Evolutionary conservation across 805 yeast species (phyloP).

Genomic region (Blastobotrys attinorum): DNA sequence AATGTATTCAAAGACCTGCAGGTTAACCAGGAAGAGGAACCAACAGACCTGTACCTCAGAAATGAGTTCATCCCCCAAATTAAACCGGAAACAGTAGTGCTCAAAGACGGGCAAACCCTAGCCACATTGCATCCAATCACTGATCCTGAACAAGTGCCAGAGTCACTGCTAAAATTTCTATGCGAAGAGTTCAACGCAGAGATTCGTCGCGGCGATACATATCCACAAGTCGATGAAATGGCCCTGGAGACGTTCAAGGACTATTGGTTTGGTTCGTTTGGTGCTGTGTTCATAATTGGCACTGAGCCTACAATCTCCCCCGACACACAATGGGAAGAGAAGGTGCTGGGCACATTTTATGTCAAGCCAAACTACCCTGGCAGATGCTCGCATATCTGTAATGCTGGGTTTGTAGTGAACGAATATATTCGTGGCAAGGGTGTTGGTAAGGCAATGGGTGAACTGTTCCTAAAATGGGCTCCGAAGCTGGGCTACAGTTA

Average conservation of each 20-base stretch:
- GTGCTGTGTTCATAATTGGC: constrained; percentile 52
- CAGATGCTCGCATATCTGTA: constrained; percentile 78
- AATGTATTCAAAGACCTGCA: too few relatives aligned
- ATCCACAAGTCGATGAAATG: constrained; percentile 43
- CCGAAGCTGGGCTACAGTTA: constrained; percentile 72
- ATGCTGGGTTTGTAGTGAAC: constrained; percentile 77
- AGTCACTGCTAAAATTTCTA: constrained; percentile 38
- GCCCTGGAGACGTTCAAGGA: constrained; percentile 44
- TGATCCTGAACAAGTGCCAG: constrained; percentile 42
- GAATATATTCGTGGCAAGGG: constrained; percentile 53
- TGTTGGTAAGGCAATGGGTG: constrained; percentile 65
- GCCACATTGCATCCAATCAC: constrained; percentile 61
- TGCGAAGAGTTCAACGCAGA: constrained; percentile 52
- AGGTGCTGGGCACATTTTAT: constrained; percentile 65
- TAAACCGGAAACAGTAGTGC: constrained; percentile 61
- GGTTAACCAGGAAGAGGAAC: too few relatives aligned
- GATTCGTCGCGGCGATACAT: constrained; percentile 66
- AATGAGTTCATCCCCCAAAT: constrained; percentile 29
- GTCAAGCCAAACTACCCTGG: constrained; percentile 84
- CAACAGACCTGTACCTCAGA: too few relatives aligned
- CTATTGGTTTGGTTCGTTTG: constrained; percentile 63
- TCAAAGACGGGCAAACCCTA: constrained; percentile 42
- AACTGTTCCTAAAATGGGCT: constrained; percentile 60
- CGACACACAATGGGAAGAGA: constrained; percentile 36
- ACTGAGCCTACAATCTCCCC: constrained; percentile 20